Evolutionary conservation across 805 yeast genomes (phyloP).

Genomic region (Alloascoidea hylecoeti): DNA sequence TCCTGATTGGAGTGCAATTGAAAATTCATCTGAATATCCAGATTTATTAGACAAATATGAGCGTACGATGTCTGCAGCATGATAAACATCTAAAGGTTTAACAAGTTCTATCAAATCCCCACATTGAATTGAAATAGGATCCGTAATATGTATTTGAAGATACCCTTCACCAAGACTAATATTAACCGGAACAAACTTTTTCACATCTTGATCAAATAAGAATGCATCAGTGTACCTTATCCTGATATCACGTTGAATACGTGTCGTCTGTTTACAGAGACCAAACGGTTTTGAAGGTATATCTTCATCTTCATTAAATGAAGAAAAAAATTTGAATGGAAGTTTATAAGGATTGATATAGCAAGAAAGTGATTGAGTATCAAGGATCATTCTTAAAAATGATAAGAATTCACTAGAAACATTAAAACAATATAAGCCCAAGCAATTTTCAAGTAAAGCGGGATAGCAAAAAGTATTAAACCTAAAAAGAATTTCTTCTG

Average conservation of each 20-base stretch:
- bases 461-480: conserved; percentile 14
- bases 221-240: conserved; percentile 21
- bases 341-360: conserved; percentile 13
- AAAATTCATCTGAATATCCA: conserved; percentile 35
- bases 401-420: conserved; percentile 17
- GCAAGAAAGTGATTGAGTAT: conserved; percentile 7
- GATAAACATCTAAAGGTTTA: conserved; percentile 20
- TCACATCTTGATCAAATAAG: conserved; percentile 45
- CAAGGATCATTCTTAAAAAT: conserved; percentile 12
- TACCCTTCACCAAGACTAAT: conserved; percentile 58
- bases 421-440: conserved; percentile 33
- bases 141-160: conserved; percentile 36
- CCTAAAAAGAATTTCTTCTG: conserved; percentile 30
- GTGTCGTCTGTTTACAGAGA: conserved; percentile 24
- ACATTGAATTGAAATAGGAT: not conserved
- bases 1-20: conserved; percentile 24
- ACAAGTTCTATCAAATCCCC: not conserved
- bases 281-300: conserved; percentile 9
- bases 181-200: conserved; percentile 43
- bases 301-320: conserved; percentile 28
- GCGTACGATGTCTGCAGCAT: conserved; percentile 23
- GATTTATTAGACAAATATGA: conserved; percentile 27
- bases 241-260: conserved; percentile 22
- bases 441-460: conserved; percentile 33
- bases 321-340: conserved; percentile 26